Evolutionary conservation across 2,329 filamentous ascomycete genomes (phyloP), one percentile per base, ranked within the genome.

Genomic region (Dactylellina cionopaga): DNA sequence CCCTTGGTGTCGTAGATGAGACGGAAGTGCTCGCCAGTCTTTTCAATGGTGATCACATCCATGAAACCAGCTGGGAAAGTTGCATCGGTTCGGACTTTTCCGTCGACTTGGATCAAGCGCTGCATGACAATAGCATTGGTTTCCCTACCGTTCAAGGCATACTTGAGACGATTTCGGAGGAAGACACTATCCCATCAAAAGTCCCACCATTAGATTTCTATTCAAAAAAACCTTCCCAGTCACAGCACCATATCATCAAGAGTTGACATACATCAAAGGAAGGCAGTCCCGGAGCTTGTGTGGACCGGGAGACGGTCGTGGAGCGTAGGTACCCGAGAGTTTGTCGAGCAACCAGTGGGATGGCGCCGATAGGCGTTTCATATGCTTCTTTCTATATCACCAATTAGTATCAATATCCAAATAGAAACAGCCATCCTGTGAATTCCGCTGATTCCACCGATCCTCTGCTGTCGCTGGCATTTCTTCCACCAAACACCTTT

Each of bases 1-100:
- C 95, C 95, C 91, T 99, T 99, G 90, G 94, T 99, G 84, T 99
- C 95, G 90, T 98, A 99, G 88, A 99, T 87, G 79, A 99, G 92
- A 80, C 95, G 94, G 92, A 99, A 99, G 91, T 96, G 91, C 90
- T 99, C 95, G 89, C 93, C 93, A 74, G 95, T 99, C 92, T 99
- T 99, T 85, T 99, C 95, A 83, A 99, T 96, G 81, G 87, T 87
- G 87, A 99, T 97, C 82, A 99, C 95, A 83, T 99, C 95, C 95
- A 98, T 98, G 89, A 96, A 97, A 81, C 95, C 95, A 78, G 95
- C 87, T 80, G 95, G 95, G 90, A 91, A 99, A 85, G 93, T 99
- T 80, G 88, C 86, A 85, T 99, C 95, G 84, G 95, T 99, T 86
- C 95, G 94, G 85, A 99, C 92, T 88, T 99, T 99, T 88, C 90